Conservation (phyloP, 768 basidiomycete species). For the Auricularia sp. region DNA sequence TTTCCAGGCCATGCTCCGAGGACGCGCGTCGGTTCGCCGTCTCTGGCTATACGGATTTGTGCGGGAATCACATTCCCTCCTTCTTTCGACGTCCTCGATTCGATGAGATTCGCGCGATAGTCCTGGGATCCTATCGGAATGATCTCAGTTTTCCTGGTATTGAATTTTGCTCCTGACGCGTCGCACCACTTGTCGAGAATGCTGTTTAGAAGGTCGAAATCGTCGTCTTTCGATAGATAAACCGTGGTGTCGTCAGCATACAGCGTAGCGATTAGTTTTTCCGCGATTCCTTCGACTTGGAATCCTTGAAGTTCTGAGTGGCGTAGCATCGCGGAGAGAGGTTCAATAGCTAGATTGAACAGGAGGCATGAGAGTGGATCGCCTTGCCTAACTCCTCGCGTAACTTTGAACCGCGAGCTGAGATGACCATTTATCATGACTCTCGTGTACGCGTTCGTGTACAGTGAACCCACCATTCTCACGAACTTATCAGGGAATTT, state of each 20-base stretch:
- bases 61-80: not conserved
- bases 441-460: constrained; percentile 7
- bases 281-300: not conserved
- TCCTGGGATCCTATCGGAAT: not conserved
- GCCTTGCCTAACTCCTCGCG: constrained; percentile 15
- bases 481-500: constrained; percentile 12
- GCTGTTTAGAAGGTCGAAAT: constrained; percentile 12
- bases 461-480: constrained; percentile 12
- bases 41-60: not conserved
- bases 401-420: constrained; percentile 3
- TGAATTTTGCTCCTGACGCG: constrained; percentile 32
- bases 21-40: constrained; percentile 11
- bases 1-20: constrained; percentile 20
- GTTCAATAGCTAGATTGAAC: constrained; percentile 16
- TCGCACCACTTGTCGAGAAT: constrained; percentile 31
- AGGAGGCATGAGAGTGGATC: constrained; percentile 16
- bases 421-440: constrained; percentile 11
- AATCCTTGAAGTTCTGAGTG: not conserved
- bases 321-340: constrained; percentile 6
- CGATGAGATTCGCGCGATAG: constrained; percentile 8
- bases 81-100: not conserved
- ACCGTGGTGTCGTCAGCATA: constrained; percentile 35
- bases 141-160: constrained; percentile 9
- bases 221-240: constrained; percentile 22
- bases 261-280: constrained; percentile 21